Base-by-base conservation (phyloP, 495 filamentous ascomycete genomes). In the Talaromyces nanjingensis region DNA sequence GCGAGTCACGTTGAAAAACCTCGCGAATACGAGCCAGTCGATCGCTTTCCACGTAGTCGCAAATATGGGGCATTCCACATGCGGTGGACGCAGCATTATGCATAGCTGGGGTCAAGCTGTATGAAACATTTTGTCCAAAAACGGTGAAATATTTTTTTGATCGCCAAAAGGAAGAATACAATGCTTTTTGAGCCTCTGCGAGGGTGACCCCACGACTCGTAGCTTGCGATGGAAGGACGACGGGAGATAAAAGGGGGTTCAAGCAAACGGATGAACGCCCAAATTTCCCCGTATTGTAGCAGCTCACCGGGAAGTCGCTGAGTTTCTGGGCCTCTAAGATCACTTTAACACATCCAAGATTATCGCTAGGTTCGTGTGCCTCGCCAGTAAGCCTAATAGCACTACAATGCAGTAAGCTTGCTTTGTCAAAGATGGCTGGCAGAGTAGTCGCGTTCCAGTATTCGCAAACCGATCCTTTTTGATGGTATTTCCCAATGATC, bases 1-100 rank as follows among this genome's bases (percentile, higher is more conserved):
- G 88, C 8, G 80, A 67, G 20, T 79, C 76, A 56, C 84, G 77
- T 31, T 79, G 68, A 9, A 83, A 76, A 18, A 90, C 76, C 37
- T 76, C 68, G 66, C 83, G 77, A 14, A 91, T 72, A 37, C 79
- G 77, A 42, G 86, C 80, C 4, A 90, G 71, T 0, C 81, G 77
- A 1, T 79, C 71, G 18, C 83, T 82, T 63, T 82, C 77, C 29
- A 81, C 75, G 12, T 77, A 80, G 52, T 83, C 74, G 66, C 84
- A 90, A 24, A 78, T 76, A 70, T 93, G 89, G 2, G 86, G 87
- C 83, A 93, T 87, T 9, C 87, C 88, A 54, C 83, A 87, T 11
- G 81, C 77, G 62, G 84, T 80, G 71, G 87, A 92, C 16, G 89
- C 89, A 3, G 89, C 88, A 62, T 83, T 87, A 68, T 92, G 89